phyloP scores from a whole-genome alignment of 371 early-diverging fungal genomes.

The Smittium mucronatum region DNA sequence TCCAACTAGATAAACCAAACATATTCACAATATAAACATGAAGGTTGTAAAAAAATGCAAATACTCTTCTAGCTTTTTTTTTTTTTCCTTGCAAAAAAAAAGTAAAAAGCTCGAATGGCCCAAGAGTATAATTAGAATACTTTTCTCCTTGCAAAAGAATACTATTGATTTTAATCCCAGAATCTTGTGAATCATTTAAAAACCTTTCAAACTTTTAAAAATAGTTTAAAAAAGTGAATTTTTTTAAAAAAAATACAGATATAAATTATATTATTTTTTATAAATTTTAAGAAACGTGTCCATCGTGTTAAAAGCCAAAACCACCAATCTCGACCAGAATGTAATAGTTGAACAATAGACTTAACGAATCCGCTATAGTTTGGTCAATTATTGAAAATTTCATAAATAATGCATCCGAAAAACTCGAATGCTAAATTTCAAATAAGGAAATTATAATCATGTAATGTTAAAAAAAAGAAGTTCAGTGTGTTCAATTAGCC shows the following conservation, averaged over 20 bases:
- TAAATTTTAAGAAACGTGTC: constrained; percentile 14
- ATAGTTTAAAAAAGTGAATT: neutral
- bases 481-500: neutral
- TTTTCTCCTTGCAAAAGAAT: neutral
- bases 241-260: neutral
- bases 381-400: constrained; percentile 22
- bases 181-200: neutral
- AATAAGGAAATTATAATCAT: neutral
- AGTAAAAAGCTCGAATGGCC: neutral
- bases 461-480: neutral
- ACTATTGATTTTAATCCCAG: neutral
- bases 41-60: neutral
- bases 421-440: constrained; percentile 74
- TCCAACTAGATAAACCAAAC: neutral
- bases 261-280: neutral
- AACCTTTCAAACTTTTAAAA: neutral
- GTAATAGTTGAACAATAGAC: constrained; percentile 63
- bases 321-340: constrained; percentile 89
- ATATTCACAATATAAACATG: neutral
- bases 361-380: constrained; percentile 40
- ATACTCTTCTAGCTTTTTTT: neutral
- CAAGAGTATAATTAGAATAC: neutral
- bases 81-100: neutral
- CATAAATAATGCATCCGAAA: constrained; percentile 60
- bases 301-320: constrained; percentile 81